Evolutionary conservation across 108 stramenopile genomes (phyloP).

Genomic region (Fragilariopsis cylindrus): DNA sequence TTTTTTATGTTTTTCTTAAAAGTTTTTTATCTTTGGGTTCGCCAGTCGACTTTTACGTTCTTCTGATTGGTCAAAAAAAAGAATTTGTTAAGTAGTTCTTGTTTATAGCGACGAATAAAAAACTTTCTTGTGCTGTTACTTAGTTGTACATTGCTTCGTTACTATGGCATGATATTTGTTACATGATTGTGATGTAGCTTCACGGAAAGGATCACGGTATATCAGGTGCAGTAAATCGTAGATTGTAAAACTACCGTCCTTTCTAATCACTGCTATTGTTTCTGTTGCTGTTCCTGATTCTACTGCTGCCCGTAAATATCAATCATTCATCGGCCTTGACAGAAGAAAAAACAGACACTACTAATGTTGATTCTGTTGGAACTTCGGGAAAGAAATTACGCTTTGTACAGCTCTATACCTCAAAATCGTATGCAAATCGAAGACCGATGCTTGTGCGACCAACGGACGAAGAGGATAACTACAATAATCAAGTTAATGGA

Average conservation of each 20-base stretch:
- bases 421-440: slow-evolving; percentile 83
- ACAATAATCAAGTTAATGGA: slow-evolving; percentile 41
- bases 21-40: neutral
- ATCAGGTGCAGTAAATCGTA: no score
- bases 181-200: no score
- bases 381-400: slow-evolving; percentile 44
- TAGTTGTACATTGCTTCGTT: no score
- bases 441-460: slow-evolving; percentile 81
- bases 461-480: slow-evolving; percentile 51
- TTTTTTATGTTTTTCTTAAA: neutral
- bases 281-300: no score
- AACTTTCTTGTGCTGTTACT: no score
- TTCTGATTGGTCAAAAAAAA: neutral
- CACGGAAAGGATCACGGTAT: no score
- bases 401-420: slow-evolving; percentile 95
- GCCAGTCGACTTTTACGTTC: no score
- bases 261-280: no score
- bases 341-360: slow-evolving; percentile 36
- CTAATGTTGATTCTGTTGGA: neutral
- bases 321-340: neutral
- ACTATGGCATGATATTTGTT: no score
- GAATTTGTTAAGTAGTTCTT: neutral
- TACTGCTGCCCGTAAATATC: no score
- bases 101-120: no score
- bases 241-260: no score